A percentile compares a stretch with the other conserved stretches of the same genome.
These are phyloP conservation scores for Xylaria sp. DNA, from an alignment of 2,329 filamentous ascomycete genomes.

Conservation along the genomic window DNA sequence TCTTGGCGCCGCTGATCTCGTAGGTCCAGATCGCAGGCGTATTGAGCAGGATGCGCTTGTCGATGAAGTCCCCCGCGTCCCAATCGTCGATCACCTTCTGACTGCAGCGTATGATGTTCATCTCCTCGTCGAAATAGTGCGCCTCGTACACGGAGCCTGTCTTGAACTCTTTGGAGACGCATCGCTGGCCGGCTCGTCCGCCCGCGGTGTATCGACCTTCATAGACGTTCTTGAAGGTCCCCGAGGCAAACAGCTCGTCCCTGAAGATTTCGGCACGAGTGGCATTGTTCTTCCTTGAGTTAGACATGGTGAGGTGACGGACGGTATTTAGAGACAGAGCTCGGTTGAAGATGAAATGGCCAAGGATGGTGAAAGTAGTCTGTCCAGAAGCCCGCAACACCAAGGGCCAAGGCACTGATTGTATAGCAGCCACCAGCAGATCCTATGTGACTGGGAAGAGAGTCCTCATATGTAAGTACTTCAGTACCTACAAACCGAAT, in stretches of 20 bases:
- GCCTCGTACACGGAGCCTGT: constrained; percentile 49
- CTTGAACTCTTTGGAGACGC: constrained; percentile 56
- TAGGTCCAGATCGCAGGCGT: constrained; percentile 51
- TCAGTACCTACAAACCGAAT: too few species aligned
- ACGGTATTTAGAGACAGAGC: background rate
- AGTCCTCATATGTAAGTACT: too few species aligned
- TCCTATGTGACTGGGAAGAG: too few species aligned
- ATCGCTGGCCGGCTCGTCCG: constrained; percentile 48
- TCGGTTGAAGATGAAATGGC: background rate
- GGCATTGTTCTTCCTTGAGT: constrained; percentile 11
- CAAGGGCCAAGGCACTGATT: too few species aligned
- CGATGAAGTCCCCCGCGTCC: constrained; percentile 49
- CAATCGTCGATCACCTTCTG: constrained; percentile 53
- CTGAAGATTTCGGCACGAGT: background rate
- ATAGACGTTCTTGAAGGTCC: constrained; percentile 43
- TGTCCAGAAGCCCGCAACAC: too few species aligned
- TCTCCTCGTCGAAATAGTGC: constrained; percentile 53
- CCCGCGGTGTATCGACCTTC: constrained; percentile 49
- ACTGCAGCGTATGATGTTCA: constrained; percentile 52
- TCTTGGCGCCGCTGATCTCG: constrained; percentile 38
- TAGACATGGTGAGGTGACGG: background rate
- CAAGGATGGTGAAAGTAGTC: background rate
- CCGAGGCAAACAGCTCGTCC: background rate
- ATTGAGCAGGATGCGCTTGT: constrained; percentile 52
- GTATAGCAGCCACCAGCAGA: too few species aligned